A percentile compares a stretch with the other conserved stretches of the same genome.
Conservation (phyloP, 2,329 filamentous ascomycete genomes). For the Penicillium sclerotiorum region DNA sequence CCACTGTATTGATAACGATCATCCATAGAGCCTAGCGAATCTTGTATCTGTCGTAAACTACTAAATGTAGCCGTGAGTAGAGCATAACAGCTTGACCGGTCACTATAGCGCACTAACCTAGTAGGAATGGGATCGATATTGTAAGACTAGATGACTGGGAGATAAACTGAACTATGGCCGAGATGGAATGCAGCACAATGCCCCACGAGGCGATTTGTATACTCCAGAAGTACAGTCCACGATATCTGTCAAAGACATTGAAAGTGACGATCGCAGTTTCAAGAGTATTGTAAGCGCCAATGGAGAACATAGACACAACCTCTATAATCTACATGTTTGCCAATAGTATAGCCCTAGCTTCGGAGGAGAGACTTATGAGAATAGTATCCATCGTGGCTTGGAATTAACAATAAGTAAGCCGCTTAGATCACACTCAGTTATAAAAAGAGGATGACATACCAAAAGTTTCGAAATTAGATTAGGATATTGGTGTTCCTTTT, state of each 20-base stretch:
- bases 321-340: conserved; percentile 10
- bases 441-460: background rate
- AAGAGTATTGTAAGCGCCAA: conserved; percentile 42
- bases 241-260: conserved; percentile 43
- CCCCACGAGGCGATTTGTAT: conserved; percentile 41
- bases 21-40: conserved; percentile 41
- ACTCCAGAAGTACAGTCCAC: conserved; percentile 50
- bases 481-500: background rate
- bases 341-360: conserved; percentile 1
- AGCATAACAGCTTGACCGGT: conserved; percentile 48
- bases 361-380: background rate
- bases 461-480: background rate
- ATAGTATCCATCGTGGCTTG: background rate
- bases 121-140: conserved; percentile 14
- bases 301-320: conserved; percentile 15
- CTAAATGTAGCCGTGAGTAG: conserved; percentile 48
- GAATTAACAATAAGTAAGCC: background rate
- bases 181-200: conserved; percentile 40
- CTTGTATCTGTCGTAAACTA: conserved; percentile 32
- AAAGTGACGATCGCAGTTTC: conserved; percentile 47
- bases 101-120: conserved; percentile 47
- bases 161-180: conserved; percentile 28
- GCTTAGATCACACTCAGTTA: background rate
- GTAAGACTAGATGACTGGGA: conserved; percentile 6
- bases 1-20: conserved; percentile 44